Evolutionary conservation across 2,329 filamentous ascomycete species (phyloP).

Genomic region (Scorias spongiosa): DNA sequence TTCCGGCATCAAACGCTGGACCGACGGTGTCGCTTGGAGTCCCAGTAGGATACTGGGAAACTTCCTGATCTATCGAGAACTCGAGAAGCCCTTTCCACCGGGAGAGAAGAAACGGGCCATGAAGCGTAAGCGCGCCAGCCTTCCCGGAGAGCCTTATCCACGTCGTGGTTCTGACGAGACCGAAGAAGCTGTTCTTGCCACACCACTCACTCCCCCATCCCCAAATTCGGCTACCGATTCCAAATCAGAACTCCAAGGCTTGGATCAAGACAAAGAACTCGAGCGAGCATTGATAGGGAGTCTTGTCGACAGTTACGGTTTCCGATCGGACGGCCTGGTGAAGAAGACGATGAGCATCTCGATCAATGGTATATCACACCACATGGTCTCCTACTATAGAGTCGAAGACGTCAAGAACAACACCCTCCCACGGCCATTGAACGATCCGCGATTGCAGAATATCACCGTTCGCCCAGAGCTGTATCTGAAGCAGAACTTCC

Average conservation of each 20-base stretch:
- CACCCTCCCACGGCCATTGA: constrained; percentile 42
- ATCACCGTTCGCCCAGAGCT: constrained; percentile 22
- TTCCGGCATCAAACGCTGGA: constrained; percentile 89
- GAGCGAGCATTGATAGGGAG: constrained; percentile 59
- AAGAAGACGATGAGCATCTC: constrained; percentile 87
- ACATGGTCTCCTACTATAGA: constrained; percentile 79
- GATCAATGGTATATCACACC: constrained; percentile 59
- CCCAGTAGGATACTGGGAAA: constrained; percentile 75
- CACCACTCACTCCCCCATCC: constrained; percentile 20
- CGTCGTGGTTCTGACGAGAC: constrained; percentile 20
- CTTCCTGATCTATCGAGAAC: constrained; percentile 72
- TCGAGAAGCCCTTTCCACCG: constrained; percentile 61
- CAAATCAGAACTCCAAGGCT: constrained; percentile 14
- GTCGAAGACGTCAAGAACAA: constrained; percentile 59
- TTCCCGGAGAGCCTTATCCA: constrained; percentile 40
- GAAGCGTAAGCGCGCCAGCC: constrained; percentile 45
- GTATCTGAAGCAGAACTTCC: constrained; percentile 25
- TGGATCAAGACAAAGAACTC: constrained; percentile 29
- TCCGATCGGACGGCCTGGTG: constrained; percentile 66
- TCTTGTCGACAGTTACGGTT: constrained; percentile 76
- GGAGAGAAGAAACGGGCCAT: constrained; percentile 75
- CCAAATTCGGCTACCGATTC: constrained; percentile 13
- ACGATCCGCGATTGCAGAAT: constrained; percentile 30
- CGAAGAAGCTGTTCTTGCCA: constrained; percentile 12
- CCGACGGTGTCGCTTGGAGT: constrained; percentile 81